Evolutionary conservation across 148 eudicot species (phyloP), one percentile per base, ranked within the genome.

Genomic region (Talinum fruticosum): DNA sequence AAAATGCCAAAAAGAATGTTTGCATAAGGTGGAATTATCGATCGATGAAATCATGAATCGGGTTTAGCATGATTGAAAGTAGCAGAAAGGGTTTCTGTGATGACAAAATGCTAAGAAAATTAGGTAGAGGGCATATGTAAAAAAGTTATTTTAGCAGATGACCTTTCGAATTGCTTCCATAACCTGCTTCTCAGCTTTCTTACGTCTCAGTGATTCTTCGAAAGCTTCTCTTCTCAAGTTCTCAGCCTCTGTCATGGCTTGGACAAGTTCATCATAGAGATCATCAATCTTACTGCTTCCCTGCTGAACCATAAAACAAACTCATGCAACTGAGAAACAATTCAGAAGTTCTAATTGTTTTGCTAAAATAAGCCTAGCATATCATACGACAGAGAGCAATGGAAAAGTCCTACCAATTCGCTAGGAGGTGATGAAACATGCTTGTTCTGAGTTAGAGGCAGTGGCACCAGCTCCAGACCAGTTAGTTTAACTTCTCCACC

Each of bases 91-190:
- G n/a, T n/a, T n/a, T n/a, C n/a, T n/a, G n/a, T n/a, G n/a, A n/a
- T n/a, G n/a, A n/a, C n/a, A n/a, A n/a, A n/a, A n/a, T n/a, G n/a
- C n/a, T n/a, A n/a, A n/a, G n/a, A n/a, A n/a, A n/a, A n/a, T n/a
- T n/a, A n/a, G n/a, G n/a, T n/a, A n/a, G n/a, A n/a, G n/a, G n/a
- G n/a, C n/a, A n/a, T n/a, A 36, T 49, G 29, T 21, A 26, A 47
- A 45, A 5, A 38, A 4, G 67, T 24, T 70, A 38, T 19, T 6
- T n/a, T n/a, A 38, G 45, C 73, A 80, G 15, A 66, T 84, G 85
- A 94, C 98, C 84, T 81, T 87, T 82, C 83, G 83, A 65, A 83
- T 78, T 77, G 96, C 92, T n/a, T 87, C 89, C 79, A 88, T 79
- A 38, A 84, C 87, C 67, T 85, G 86, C 76, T 84, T 94, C 84